phyloP scores from a whole-genome alignment of 805 yeast species.

The Aciculoconidium aculeatum region DNA sequence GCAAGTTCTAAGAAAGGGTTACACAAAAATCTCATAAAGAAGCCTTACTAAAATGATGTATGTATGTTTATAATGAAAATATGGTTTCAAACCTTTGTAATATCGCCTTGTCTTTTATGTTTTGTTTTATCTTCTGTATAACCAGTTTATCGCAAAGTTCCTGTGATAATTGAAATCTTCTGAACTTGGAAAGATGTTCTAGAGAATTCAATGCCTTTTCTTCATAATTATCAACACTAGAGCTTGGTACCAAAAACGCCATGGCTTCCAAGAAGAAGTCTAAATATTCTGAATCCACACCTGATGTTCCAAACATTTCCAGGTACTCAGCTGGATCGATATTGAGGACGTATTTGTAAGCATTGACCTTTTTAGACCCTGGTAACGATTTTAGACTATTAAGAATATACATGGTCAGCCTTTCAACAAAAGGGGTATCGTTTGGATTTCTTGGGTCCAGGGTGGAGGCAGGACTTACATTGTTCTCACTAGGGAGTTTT shows the following conservation, averaged over 20 bases:
- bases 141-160: constrained; percentile 21
- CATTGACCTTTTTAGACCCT: constrained; percentile 16
- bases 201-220: constrained; percentile 16
- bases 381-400: constrained; percentile 23
- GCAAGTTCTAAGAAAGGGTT: constrained; percentile 30
- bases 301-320: constrained; percentile 34
- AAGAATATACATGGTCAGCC: constrained; percentile 22
- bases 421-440: constrained; percentile 10
- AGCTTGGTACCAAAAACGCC: constrained; percentile 10
- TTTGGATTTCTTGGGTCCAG: background rate
- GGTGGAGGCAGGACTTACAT: background rate
- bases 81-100: constrained; percentile 1
- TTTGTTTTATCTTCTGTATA: constrained; percentile 1
- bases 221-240: constrained; percentile 11
- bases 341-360: constrained; percentile 32
- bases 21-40: constrained; percentile 12
- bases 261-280: constrained; percentile 44
- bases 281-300: constrained; percentile 46
- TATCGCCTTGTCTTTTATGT: constrained; percentile 1
- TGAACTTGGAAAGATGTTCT: constrained; percentile 23
- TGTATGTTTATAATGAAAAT: constrained; percentile 1
- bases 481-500: background rate
- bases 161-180: constrained; percentile 31
- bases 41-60: background rate
- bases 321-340: constrained; percentile 19